Evolutionary conservation across 352 stramenopile species (phyloP).

Genomic region (Phytopythium helicoides): DNA sequence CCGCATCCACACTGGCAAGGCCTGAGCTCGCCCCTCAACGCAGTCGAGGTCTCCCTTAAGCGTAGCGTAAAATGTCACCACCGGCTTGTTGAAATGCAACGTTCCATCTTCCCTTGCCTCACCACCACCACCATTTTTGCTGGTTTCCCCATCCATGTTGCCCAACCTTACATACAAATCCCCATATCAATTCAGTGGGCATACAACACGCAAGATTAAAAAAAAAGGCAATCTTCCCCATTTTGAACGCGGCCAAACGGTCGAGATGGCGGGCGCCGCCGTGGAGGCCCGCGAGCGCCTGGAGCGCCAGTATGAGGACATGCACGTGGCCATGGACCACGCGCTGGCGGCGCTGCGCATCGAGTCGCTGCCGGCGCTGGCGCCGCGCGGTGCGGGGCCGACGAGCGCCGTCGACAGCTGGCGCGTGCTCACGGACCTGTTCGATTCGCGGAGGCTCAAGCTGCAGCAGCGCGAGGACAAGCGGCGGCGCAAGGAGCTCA

Average conservation of each 20-base stretch:
- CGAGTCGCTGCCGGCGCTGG: slow-evolving; percentile 17
- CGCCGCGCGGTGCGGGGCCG: slow-evolving; percentile 8
- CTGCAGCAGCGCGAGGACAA: slow-evolving; percentile 16
- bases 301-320: slow-evolving; percentile 32
- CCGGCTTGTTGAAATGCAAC: too few species aligned
- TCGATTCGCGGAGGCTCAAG: slow-evolving; percentile 17
- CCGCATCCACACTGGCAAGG: slow-evolving; percentile 49
- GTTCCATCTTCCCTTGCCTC: too few species aligned
- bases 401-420: slow-evolving; percentile 14
- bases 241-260: too few species aligned
- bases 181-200: too few species aligned
- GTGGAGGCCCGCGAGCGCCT: slow-evolving; percentile 10
- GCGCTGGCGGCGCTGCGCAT: slow-evolving; percentile 31
- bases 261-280: slow-evolving; percentile 1
- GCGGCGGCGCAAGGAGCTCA: slow-evolving; percentile 16
- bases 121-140: too few species aligned
- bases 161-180: too few species aligned
- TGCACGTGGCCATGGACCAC: slow-evolving; percentile 55
- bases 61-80: too few species aligned
- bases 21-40: slow-evolving; percentile 13
- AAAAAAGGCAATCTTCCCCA: too few species aligned
- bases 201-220: too few species aligned
- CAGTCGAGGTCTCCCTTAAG: too few species aligned
- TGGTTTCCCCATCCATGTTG: too few species aligned
- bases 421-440: slow-evolving; percentile 13